Evolutionary conservation across 805 yeast species (phyloP).

Genomic region (Huiozyma sinensis): DNA sequence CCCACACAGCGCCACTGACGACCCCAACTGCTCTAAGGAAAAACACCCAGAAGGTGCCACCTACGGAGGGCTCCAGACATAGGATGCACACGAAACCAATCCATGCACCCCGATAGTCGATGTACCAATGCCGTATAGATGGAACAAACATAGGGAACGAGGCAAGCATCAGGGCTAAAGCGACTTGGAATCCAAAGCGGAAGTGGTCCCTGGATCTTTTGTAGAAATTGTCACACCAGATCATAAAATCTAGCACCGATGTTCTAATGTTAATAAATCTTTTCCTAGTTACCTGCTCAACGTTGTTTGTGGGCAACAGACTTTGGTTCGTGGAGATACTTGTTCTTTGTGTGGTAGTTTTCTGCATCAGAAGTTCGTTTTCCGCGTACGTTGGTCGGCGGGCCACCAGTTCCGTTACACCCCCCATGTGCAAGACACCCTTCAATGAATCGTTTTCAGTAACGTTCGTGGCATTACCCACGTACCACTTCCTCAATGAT

Average conservation of each 20-base stretch:
- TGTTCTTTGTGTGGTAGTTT: slow-evolving; percentile 1
- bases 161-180: slow-evolving; percentile 35
- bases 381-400: slow-evolving; percentile 23
- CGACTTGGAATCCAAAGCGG: slow-evolving; percentile 37
- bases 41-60: slow-evolving; percentile 39
- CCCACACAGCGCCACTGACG: slow-evolving; percentile 39
- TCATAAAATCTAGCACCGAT: not conserved
- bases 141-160: slow-evolving; percentile 44
- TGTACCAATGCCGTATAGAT: slow-evolving; percentile 37
- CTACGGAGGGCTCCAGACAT: slow-evolving; percentile 41
- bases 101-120: slow-evolving; percentile 40
- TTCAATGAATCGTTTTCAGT: slow-evolving; percentile 30
- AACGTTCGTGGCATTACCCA: slow-evolving; percentile 15
- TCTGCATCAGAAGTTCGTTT: slow-evolving; percentile 19
- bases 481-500: slow-evolving; percentile 29
- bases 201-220: slow-evolving; percentile 27
- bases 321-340: not conserved
- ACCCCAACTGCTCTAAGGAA: slow-evolving; percentile 40
- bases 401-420: slow-evolving; percentile 6
- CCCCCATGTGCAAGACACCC: slow-evolving; percentile 17
- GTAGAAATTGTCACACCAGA: slow-evolving; percentile 12
- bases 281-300: not conserved
- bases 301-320: not conserved
- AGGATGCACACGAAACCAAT: slow-evolving; percentile 43
- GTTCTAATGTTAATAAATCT: not conserved